Conservation (phyloP, 257 asterid species). For the Ilex asprella region DNA sequence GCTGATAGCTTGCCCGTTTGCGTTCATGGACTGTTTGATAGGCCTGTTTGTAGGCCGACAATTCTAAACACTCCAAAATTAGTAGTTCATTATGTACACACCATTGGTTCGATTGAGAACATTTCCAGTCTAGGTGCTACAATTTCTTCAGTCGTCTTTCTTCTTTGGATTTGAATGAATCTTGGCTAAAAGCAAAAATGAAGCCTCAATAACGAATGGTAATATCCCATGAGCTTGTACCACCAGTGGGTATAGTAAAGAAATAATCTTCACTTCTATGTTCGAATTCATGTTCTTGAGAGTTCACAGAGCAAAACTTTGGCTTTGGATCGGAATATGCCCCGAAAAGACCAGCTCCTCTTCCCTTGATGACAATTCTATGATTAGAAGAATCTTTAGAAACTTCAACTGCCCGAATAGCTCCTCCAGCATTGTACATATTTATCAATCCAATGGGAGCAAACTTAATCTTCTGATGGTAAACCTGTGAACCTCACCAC, state of each 20-base stretch:
- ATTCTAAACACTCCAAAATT: too few relatives aligned
- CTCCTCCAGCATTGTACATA: constrained; percentile 64
- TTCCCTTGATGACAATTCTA: constrained; percentile 30
- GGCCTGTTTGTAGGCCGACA: too few relatives aligned
- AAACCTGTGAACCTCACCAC: constrained; percentile 22
- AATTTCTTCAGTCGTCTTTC: too few relatives aligned
- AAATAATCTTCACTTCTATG: constrained; percentile 27
- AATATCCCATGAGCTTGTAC: constrained; percentile 43
- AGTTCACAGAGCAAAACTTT: constrained; percentile 32
- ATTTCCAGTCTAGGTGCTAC: too few relatives aligned
- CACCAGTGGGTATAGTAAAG: constrained; percentile 34
- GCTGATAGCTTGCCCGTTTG: too few relatives aligned
- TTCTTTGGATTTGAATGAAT: too few relatives aligned
- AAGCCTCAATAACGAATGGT: constrained; percentile 26
- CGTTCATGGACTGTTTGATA: too few relatives aligned
- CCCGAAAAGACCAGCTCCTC: constrained; percentile 48
- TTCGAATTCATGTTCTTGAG: constrained; percentile 19
- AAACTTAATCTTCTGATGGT: constrained; percentile 25
- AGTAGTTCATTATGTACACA: too few relatives aligned
- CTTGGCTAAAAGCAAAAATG: constrained; percentile 2
- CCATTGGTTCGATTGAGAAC: too few relatives aligned
- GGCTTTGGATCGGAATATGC: constrained; percentile 39
- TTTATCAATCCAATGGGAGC: constrained; percentile 47
- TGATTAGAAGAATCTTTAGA: constrained; percentile 9
- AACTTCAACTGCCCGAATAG: constrained; percentile 28